Percentiles rank a stretch among this genome's conserved stretches.
phyloP scores from a whole-genome alignment of 192 early-diverging fungal species.

The Backusella circina region DNA sequence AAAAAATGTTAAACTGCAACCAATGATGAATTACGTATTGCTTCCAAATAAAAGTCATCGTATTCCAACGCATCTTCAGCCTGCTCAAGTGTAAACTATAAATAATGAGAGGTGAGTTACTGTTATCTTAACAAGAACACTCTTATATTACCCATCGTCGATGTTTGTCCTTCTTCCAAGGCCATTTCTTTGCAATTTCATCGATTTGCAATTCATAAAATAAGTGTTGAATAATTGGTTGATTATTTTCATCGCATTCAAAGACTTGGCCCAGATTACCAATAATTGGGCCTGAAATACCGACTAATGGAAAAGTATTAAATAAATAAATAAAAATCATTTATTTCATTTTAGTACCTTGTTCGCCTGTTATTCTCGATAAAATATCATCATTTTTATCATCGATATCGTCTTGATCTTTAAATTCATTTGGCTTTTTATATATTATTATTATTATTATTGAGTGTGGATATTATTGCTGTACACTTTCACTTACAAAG shows the following conservation, averaged over 20 bases:
- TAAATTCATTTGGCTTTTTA: background rate
- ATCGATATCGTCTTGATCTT: background rate
- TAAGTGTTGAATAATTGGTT: background rate
- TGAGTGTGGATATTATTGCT: no score
- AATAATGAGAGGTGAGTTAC: background rate
- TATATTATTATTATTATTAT: no score
- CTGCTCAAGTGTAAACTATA: background rate
- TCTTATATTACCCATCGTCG: background rate
- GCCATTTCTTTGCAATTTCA: slow-evolving; percentile 1
- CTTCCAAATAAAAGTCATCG: background rate
- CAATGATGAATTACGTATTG: background rate
- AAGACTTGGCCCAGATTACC: background rate
- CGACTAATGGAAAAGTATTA: background rate
- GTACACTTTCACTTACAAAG: background rate
- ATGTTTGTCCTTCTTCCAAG: background rate
- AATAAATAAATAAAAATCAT: background rate
- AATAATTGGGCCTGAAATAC: background rate
- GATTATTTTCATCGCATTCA: background rate
- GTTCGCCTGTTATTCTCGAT: slow-evolving; percentile 41
- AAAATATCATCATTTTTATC: background rate
- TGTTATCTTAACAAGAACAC: background rate
- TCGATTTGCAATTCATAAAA: background rate
- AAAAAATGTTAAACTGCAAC: background rate
- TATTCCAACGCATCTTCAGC: background rate
- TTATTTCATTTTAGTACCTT: slow-evolving; percentile 20